phyloP scores from a whole-genome alignment of 2,329 filamentous ascomycete genomes.

The Fusarium citri region DNA sequence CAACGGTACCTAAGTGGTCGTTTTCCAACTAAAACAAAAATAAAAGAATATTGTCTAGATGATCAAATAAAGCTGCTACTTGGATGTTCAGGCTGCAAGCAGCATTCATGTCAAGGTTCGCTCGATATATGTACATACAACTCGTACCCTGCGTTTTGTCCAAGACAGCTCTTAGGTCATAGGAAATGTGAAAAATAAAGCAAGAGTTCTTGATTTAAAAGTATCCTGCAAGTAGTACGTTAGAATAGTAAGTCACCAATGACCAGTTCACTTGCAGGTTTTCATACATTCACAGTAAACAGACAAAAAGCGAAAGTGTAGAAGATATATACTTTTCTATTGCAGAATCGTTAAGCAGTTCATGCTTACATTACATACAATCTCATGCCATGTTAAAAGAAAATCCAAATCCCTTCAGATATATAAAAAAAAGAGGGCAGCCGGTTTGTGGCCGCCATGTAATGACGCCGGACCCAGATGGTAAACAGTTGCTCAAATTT shows the following conservation, averaged over 20 bases:
- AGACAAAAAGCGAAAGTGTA: neutral
- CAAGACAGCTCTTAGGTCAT: neutral
- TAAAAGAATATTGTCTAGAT: neutral
- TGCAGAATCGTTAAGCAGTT: constrained; percentile 42
- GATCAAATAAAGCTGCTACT: neutral
- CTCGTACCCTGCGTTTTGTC: too few relatives aligned
- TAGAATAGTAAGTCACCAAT: neutral
- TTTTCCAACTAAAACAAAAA: too few relatives aligned
- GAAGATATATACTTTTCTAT: constrained; percentile 46
- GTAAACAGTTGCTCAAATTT: constrained; percentile 42
- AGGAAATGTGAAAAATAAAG: neutral
- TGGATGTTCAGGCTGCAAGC: neutral
- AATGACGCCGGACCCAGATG: constrained; percentile 47
- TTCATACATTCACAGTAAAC: neutral
- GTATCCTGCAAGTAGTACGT: neutral
- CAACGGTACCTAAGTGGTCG: neutral
- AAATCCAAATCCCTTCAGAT: constrained; percentile 34
- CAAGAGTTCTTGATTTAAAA: neutral
- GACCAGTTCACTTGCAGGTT: neutral
- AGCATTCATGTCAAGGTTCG: neutral
- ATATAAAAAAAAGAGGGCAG: constrained; percentile 42
- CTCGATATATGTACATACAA: neutral
- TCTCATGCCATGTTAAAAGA: constrained; percentile 37
- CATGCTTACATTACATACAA: constrained; percentile 46
- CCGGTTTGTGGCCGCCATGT: constrained; percentile 43